Conservation (phyloP, 768 basidiomycete species). For the Leccinum aurantiacum region DNA sequence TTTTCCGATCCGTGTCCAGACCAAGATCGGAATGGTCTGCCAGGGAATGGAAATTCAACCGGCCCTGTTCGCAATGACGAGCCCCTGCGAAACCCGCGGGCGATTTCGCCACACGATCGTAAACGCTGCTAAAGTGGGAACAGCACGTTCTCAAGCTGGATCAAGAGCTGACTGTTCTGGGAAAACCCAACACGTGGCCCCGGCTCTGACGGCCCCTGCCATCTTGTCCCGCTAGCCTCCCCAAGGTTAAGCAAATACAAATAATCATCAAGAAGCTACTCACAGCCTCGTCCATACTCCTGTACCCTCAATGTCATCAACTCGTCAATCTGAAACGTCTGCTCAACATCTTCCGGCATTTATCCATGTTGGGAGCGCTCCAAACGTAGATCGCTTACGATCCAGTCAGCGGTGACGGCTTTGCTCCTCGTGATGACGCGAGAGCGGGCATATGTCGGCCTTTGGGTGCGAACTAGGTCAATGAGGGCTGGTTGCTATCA, state of each 20-base stretch:
- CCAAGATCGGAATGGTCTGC: background rate
- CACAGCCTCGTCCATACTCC: slow-evolving; percentile 10
- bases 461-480: slow-evolving; percentile 7
- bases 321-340: background rate
- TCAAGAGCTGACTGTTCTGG: slow-evolving; percentile 14
- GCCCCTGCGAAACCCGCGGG: slow-evolving; percentile 27
- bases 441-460: slow-evolving; percentile 14
- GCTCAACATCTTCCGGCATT: background rate
- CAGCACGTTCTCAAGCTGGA: slow-evolving; percentile 18
- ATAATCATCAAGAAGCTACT: slow-evolving; percentile 14
- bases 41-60: background rate
- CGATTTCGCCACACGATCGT: slow-evolving; percentile 10
- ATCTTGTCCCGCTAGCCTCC: background rate
- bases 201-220: background rate
- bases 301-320: background rate
- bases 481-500: background rate
- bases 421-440: background rate
- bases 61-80: slow-evolving; percentile 20
- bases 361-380: background rate
- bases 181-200: slow-evolving; percentile 20
- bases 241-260: slow-evolving; percentile 25
- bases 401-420: background rate
- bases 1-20: background rate
- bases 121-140: slow-evolving; percentile 13
- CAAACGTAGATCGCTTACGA: background rate